These are phyloP conservation scores for Capillidium heterosporum DNA, from an alignment of 371 early-diverging fungal species.

Conservation along the genomic window DNA sequence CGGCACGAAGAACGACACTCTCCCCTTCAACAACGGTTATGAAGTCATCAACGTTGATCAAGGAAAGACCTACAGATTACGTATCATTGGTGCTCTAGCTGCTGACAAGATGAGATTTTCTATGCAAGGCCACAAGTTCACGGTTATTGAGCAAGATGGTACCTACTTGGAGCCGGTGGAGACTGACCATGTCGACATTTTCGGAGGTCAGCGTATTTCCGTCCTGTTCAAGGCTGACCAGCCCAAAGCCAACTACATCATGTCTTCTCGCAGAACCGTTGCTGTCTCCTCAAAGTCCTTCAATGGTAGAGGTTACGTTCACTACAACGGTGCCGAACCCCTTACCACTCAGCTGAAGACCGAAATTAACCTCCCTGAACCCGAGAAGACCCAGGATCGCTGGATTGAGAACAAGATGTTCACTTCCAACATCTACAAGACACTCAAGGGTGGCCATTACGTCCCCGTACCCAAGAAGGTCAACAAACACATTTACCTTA, in stretches of 20 bases:
- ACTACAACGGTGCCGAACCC: too few species aligned
- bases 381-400: background rate
- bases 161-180: background rate
- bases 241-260: background rate
- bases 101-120: background rate
- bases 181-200: background rate
- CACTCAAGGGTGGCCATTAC: background rate
- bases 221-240: background rate
- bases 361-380: background rate
- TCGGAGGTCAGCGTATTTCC: background rate
- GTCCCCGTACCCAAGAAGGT: too few species aligned
- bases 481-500: too few species aligned
- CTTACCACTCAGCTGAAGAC: background rate
- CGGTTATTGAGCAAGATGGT: background rate
- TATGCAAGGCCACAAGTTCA: too few species aligned
- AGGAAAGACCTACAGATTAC: background rate
- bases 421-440: too few species aligned
- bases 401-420: too few species aligned
- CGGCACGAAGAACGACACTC: too few species aligned
- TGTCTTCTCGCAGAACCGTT: background rate
- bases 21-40: too few species aligned
- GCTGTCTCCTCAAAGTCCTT: background rate
- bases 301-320: background rate
- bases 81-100: background rate
- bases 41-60: background rate